Evolutionary conservation across 73 alveolate species (phyloP), one percentile per base, ranked within the genome.

Genomic region (Stentor coeruleus): DNA sequence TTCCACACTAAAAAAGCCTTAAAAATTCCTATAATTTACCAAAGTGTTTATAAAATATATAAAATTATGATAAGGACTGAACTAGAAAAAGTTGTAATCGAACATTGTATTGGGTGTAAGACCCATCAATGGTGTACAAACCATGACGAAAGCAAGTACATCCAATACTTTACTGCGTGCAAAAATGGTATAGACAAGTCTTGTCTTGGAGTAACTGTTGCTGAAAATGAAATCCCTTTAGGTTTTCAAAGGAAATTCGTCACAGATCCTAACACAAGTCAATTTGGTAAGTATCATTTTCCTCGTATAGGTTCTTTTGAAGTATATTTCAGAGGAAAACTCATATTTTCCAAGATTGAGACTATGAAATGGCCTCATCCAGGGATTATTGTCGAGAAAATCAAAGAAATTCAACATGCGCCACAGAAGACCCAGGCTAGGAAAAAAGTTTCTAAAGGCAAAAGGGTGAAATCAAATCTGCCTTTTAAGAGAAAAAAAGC

Each of bases 301-400:
- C 91, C 91, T 35, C 3, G 91, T 35, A 83, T 86, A 26, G 91
- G 91, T 3, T 87, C 91, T 3, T 86, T 86, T 36, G 91, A 86
- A 40, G 88, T 86, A 2, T 86, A 86, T 73, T 82, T 37, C 83
- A 75, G 83, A 38, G 72, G 72, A 15, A 39, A 75, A 40, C 39
- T 31, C 14, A 35, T 86, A 14, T 86, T 81, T 73, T 86, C 91
- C 20, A 86, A 86, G 59, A 79, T 86, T 0, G 40, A 73, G 73
- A 60, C 88, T n/a, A 82, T 85, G 41, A 3, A 77, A 40, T 86
- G 91, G 91, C 91, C 91, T 3, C 33, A 37, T 58, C 81, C 86
- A 26, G 75, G 58, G 31, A 3, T 26, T 35, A 41, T 85, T 4
- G 90, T 83, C 3, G 40, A 3, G n/a, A 85, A 58, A 40, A 0